Base-by-base conservation (phyloP, 1,139 yeast species). In the Hemisphaericaspora xylofermentans region DNA sequence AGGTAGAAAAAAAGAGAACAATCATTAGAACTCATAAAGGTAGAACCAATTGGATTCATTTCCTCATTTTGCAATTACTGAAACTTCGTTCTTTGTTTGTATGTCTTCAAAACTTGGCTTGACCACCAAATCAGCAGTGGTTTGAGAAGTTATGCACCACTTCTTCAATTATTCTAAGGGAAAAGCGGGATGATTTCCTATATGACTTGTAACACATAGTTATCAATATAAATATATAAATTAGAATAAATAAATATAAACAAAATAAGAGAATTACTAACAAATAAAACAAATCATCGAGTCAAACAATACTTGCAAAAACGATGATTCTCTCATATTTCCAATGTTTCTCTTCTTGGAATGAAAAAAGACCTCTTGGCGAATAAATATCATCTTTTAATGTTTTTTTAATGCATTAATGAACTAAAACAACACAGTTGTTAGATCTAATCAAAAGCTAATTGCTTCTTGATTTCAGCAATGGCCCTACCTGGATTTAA, bases 401-500 rank as follows among this genome's bases (percentile, higher is more conserved):
- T 5, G 29, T 4, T n/a, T 26, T 26, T 16, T n/a, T 14, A 16
- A 14, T 14, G 25, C 21, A 22, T 21, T 33, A 14, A 13, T 25
- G 5, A 13, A n/a, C 29, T 26, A 5, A 28, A 17, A 19, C 32
- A 35, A 35, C 33, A 27, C 33, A 28, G 38, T 27, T 28, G 38
- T 16, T 21, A 19, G 17, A 19, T 16, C 17, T 74, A 85, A 56
- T 80, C 87, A 58, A 84, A 78, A 43, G 97, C 94, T 78, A 93
- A 80, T 63, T 82, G 82, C 76, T 88, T 91, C 80, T 94, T 93
- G 69, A 93, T 89, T 72, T 88, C 91, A 50, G 98, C 98, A 70
- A 93, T 94, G 48, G 98, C 98, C 59, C 66, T 76, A 72, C 98
- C 99, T 40, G 99, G 99, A 73, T 94, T 94, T 74, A 94, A 81